phyloP scores from a whole-genome alignment of 2,329 filamentous ascomycete species.

The Epichloe amarillans region DNA sequence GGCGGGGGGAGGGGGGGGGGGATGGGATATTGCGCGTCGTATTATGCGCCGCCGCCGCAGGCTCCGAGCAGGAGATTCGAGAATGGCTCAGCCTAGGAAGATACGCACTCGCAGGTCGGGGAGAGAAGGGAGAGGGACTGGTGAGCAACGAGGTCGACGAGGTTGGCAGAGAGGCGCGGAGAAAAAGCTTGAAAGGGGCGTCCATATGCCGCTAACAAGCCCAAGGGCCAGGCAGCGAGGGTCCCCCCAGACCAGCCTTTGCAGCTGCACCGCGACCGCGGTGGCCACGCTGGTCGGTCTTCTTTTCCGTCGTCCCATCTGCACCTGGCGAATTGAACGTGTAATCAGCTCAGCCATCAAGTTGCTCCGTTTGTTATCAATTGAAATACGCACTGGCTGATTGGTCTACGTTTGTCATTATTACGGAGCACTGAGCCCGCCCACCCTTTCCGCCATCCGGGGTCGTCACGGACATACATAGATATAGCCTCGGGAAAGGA shows the following conservation, averaged over 20 bases:
- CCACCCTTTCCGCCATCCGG: neutral
- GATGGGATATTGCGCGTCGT: too few relatives aligned
- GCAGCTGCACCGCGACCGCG: too few relatives aligned
- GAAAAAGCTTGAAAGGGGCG: neutral
- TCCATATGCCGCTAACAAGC: neutral
- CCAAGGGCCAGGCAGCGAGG: too few relatives aligned
- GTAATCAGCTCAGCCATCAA: too few relatives aligned
- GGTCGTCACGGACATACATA: neutral
- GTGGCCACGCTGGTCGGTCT: too few relatives aligned
- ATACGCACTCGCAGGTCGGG: neutral
- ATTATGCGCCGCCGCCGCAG: too few relatives aligned
- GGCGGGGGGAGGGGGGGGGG: too few relatives aligned
- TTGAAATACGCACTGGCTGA: neutral
- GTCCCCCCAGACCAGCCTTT: too few relatives aligned
- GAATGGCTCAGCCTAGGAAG: too few relatives aligned
- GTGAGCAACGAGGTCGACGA: neutral
- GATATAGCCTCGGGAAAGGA: neutral
- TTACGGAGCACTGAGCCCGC: neutral
- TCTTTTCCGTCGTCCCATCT: too few relatives aligned
- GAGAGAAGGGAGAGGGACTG: neutral
- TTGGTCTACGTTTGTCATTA: neutral
- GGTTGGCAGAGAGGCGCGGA: neutral
- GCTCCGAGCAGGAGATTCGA: too few relatives aligned
- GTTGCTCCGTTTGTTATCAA: neutral
- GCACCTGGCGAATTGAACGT: too few relatives aligned